These are phyloP conservation scores for Diplodia seriata DNA, from an alignment of 2,329 filamentous ascomycete species.

Conservation along the genomic window DNA sequence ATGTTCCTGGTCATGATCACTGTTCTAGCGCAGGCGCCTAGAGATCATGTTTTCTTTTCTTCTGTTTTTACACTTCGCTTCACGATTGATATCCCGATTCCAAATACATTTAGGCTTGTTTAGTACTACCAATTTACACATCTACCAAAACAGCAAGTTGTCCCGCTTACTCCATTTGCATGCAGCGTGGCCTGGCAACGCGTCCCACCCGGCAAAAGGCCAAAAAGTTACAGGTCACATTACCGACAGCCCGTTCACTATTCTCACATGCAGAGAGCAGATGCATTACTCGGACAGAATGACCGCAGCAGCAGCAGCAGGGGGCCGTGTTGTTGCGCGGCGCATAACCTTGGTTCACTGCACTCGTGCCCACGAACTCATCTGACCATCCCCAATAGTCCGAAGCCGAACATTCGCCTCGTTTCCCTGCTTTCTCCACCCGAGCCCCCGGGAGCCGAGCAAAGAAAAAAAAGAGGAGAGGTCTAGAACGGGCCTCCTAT, in stretches of 20 bases:
- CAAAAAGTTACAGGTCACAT: slow-evolving; percentile 21
- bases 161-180: background rate
- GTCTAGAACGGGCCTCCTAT: background rate
- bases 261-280: slow-evolving; percentile 17
- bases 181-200: slow-evolving; percentile 3
- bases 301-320: background rate
- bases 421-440: slow-evolving; percentile 2
- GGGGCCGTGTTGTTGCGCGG: background rate
- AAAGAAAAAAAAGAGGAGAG: background rate
- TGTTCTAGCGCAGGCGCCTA: slow-evolving; percentile 17
- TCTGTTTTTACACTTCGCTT: slow-evolving; percentile 4
- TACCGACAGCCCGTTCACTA: background rate
- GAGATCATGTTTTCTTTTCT: slow-evolving; percentile 8
- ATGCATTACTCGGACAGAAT: background rate
- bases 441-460: background rate
- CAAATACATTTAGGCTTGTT: background rate
- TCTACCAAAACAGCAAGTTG: background rate
- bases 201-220: no score
- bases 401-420: slow-evolving; percentile 4
- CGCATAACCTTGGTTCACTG: slow-evolving; percentile 10
- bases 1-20: slow-evolving; percentile 6
- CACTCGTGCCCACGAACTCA: slow-evolving; percentile 23
- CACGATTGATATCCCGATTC: slow-evolving; percentile 23
- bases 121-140: slow-evolving; percentile 9
- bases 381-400: slow-evolving; percentile 5